Conservation (phyloP, 352 stramenopile genomes). For the Globisporangium echinulatum region DNA sequence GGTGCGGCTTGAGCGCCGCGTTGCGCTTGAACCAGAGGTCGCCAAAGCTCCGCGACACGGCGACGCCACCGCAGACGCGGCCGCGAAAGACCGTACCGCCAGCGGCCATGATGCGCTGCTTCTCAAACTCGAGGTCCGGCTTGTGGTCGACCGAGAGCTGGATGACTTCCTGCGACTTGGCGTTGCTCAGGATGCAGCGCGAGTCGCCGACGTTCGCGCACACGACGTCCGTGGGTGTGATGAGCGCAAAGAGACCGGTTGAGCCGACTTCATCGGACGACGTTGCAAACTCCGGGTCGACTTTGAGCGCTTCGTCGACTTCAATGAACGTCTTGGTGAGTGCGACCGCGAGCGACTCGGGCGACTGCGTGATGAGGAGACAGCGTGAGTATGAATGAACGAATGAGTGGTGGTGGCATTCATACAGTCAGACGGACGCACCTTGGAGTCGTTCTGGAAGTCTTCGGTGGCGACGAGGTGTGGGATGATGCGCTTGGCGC, state of each 20-base stretch:
- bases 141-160: conserved; percentile 86
- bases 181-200: conserved; percentile 77
- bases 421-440: conserved; percentile 1
- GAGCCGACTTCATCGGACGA: conserved; percentile 78
- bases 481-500: conserved; percentile 59
- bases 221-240: conserved; percentile 78
- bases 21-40: conserved; percentile 89
- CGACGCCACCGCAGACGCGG: conserved; percentile 77
- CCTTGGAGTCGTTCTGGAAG: conserved; percentile 67
- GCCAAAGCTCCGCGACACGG: conserved; percentile 81
- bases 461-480: conserved; percentile 61
- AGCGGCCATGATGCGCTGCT: conserved; percentile 77
- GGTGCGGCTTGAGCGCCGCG: conserved; percentile 59
- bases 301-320: conserved; percentile 65
- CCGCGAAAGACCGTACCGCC: conserved; percentile 81
- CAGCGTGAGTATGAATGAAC: background rate
- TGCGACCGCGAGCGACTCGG: conserved; percentile 65
- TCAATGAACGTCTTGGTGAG: conserved; percentile 71
- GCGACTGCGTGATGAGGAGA: conserved; percentile 16
- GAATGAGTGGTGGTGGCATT: background rate
- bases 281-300: conserved; percentile 52
- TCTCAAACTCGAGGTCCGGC: conserved; percentile 79
- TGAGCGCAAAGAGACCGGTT: conserved; percentile 72
- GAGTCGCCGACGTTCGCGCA: conserved; percentile 84
- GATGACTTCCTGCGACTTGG: conserved; percentile 57